phyloP scores from a whole-genome alignment of 805 yeast genomes.

The Yamadazyma philogaea region DNA sequence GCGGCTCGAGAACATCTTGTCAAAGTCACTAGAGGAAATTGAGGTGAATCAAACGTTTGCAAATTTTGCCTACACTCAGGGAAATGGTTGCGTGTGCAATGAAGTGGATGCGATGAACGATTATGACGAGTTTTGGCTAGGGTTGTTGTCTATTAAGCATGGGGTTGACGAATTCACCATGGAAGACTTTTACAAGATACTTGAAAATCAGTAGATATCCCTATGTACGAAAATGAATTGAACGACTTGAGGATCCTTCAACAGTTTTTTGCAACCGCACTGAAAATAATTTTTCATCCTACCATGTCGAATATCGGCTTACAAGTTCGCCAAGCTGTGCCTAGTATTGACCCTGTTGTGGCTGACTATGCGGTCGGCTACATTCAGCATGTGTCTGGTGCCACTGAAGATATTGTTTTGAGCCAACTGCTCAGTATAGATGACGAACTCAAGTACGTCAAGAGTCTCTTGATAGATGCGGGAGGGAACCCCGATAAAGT shows the following conservation, averaged over 20 bases:
- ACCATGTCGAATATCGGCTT: conserved; percentile 41
- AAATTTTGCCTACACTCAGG: background rate
- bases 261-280: conserved; percentile 1
- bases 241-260: background rate
- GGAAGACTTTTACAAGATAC: background rate
- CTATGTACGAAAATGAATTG: background rate
- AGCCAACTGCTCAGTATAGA: conserved; percentile 68
- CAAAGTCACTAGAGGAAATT: background rate
- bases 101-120: background rate
- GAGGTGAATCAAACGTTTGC: background rate
- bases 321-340: conserved; percentile 82
- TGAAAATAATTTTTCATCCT: conserved; percentile 4
- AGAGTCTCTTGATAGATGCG: conserved; percentile 67
- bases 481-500: conserved; percentile 72
- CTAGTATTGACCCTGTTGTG: conserved; percentile 81
- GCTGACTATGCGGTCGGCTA: conserved; percentile 91
- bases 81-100: background rate
- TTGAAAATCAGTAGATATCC: background rate
- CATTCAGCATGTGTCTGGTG: conserved; percentile 71
- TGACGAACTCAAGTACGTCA: conserved; percentile 65
- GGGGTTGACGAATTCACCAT: background rate
- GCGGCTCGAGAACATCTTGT: background rate
- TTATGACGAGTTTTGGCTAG: conserved; percentile 1
- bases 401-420: conserved; percentile 79
- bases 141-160: background rate